Evolutionary conservation across 2,329 filamentous ascomycete genomes (phyloP), one percentile per base, ranked within the genome.

Genomic region (Cladophialophora carrionii): DNA sequence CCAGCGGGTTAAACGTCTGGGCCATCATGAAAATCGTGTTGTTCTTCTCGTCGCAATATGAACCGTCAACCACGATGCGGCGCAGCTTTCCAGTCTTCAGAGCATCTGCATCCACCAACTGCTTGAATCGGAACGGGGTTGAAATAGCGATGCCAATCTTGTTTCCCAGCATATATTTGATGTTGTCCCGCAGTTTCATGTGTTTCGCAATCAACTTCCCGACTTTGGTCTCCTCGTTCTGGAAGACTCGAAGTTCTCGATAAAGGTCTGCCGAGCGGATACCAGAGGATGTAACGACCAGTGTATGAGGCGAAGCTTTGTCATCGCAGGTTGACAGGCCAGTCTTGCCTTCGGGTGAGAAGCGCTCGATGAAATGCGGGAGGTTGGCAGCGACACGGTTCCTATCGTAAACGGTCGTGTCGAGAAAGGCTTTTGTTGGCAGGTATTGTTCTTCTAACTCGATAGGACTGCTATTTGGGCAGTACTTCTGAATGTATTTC

Each of bases 181-280:
- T 87, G 37, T 93, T 90, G 72, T 98, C 94, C 60, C 91, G 86
- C 10, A 99, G 79, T 79, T 99, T 99, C 81, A 99, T 96, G 77
- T 99, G 95, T 78, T 99, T 99, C 34, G 95, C 94, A 77, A 99
- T 99, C 75, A 99, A 82, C 77, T 99, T 99, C 1, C 91, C 90
- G 1, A 99, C 88, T 53, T 86, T 84, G 57, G 85, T 87, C 8
- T 91, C 87, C 76, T 95, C 51, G 20, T 37, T 68, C 43, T 62
- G 64, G 56, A 72, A 69, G 43, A 63, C 53, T 24, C 65, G 12
- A 20, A 71, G 76, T 51, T 80, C 59, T 59, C 68, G 63, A 90
- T 90, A 88, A 54, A 97, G 79, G 74, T 98, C 91, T 17, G 94
- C 92, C 4, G 95, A 92, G 73, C 95, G 84, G 62, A 97, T 81